Conservation (phyloP, 2,329 filamentous ascomycete genomes). For the Exophiala dermatitidis region DNA sequence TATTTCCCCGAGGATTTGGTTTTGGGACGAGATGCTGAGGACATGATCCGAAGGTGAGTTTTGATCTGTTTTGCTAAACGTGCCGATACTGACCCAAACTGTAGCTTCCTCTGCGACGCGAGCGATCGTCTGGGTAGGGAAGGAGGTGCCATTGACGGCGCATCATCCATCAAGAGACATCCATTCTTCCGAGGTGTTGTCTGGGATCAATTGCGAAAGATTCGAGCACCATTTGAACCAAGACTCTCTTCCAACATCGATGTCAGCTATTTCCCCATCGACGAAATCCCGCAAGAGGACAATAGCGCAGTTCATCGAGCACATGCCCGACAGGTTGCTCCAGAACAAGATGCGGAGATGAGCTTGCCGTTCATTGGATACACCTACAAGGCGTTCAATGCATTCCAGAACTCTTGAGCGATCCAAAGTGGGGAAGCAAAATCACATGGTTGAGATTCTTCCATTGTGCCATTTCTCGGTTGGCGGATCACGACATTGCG, state of each 20-base stretch:
- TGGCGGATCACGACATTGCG: constrained; percentile 6
- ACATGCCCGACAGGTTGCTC: constrained; percentile 65
- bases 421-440: not conserved
- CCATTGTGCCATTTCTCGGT: constrained; percentile 5
- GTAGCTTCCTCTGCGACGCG: constrained; percentile 84
- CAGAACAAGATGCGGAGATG: constrained; percentile 84
- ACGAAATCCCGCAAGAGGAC: constrained; percentile 96
- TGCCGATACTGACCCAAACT: constrained; percentile 27
- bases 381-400: constrained; percentile 94
- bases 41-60: constrained; percentile 77
- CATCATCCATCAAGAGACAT: constrained; percentile 87
- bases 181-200: constrained; percentile 95
- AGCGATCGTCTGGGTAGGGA: constrained; percentile 81
- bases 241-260: constrained; percentile 89
- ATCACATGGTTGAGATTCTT: not conserved
- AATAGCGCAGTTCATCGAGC: constrained; percentile 80
- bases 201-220: constrained; percentile 85
- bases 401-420: constrained; percentile 42
- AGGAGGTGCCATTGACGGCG: constrained; percentile 55
- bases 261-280: constrained; percentile 96
- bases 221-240: constrained; percentile 92
- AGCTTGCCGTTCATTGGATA: constrained; percentile 94
- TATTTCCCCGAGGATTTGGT: constrained; percentile 96
- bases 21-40: constrained; percentile 79
- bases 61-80: constrained; percentile 7